Evolutionary conservation across 1,284 basidiomycete species (phyloP).

Genomic region (Cutaneotrichosporon sp.): DNA sequence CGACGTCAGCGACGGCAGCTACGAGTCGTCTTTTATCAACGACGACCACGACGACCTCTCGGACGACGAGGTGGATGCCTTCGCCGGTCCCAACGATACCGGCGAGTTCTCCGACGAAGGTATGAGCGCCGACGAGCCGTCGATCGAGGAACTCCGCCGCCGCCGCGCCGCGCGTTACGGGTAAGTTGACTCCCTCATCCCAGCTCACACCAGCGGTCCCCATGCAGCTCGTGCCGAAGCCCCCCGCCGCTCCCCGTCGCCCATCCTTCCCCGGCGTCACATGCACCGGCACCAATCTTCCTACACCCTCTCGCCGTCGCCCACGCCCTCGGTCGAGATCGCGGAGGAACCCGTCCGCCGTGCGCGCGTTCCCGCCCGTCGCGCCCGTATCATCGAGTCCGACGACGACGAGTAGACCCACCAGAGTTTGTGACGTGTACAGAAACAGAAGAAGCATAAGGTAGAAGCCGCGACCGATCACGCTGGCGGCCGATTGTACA

Average conservation of each 20-base stretch:
- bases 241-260: too few species aligned
- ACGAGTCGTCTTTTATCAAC: slow-evolving; percentile 20
- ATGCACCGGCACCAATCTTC: neutral
- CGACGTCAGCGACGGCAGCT: slow-evolving; percentile 7
- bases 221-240: neutral
- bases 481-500: neutral
- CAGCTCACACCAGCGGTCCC: neutral
- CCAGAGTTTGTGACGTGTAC: neutral
- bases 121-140: slow-evolving; percentile 20
- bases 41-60: slow-evolving; percentile 5
- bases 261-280: too few species aligned
- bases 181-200: neutral
- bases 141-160: slow-evolving; percentile 15
- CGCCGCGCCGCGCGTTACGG: slow-evolving; percentile 15
- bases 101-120: slow-evolving; percentile 11
- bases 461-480: neutral
- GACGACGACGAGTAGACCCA: neutral
- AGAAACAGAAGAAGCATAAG: neutral
- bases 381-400: neutral
- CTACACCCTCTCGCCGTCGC: neutral
- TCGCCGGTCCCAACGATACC: neutral
- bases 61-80: neutral
- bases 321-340: neutral
- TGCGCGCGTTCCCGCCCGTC: neutral
- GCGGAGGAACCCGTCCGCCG: neutral